These are phyloP conservation scores for Solanum hybrid DNA, from an alignment of 305 asterid genomes.

Conservation along the genomic window DNA sequence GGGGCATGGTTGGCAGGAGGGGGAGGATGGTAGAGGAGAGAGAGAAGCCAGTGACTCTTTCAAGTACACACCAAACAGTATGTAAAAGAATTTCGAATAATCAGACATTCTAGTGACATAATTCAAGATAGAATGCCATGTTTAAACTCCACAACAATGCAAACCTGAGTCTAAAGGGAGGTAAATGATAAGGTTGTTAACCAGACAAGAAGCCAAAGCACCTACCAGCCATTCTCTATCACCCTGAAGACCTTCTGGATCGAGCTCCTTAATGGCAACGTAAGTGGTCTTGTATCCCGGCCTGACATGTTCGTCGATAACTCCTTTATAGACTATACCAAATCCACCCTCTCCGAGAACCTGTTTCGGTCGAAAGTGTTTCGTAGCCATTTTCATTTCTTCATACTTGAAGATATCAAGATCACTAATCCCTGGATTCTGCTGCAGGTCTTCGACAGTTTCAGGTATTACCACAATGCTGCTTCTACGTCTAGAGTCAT, in stretches of 20 bases:
- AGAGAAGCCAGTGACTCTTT: neutral
- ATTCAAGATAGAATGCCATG: neutral
- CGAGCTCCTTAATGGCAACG: conserved; percentile 88
- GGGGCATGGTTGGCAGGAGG: neutral
- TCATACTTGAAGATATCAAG: conserved; percentile 75
- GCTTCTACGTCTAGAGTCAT: conserved; percentile 17
- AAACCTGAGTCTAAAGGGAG: neutral
- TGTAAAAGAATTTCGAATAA: neutral
- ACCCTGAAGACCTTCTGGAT: conserved; percentile 84
- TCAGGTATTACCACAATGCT: conserved; percentile 41
- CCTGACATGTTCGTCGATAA: conserved; percentile 59
- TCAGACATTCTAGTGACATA: neutral
- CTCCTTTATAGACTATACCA: conserved; percentile 81
- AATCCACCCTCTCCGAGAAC: conserved; percentile 93
- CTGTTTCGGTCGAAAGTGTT: conserved; percentile 69
- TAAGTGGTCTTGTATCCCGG: conserved; percentile 44
- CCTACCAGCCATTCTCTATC: conserved; percentile 97
- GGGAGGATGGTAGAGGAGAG: neutral
- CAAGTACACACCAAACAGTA: neutral
- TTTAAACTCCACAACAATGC: neutral
- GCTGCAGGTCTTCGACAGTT: conserved; percentile 62
- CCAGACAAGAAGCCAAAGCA: neutral
- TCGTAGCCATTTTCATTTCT: conserved; percentile 85
- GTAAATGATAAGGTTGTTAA: neutral
- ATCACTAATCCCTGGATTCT: conserved; percentile 57